These are phyloP conservation scores for Phoma sp. DNA, from an alignment of 2,329 filamentous ascomycete genomes.

Conservation along the genomic window DNA sequence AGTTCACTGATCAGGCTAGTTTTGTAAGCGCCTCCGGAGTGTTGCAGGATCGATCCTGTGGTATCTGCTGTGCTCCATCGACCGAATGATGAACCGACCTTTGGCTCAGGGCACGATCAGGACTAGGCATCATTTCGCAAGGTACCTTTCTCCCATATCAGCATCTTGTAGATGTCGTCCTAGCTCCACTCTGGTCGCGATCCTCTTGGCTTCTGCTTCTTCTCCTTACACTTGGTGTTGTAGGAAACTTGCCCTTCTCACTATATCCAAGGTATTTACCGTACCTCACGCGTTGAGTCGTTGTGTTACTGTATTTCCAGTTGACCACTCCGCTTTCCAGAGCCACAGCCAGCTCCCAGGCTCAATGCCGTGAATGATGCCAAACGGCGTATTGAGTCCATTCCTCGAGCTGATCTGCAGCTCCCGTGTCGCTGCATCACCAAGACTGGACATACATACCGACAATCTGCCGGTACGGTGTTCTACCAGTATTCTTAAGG, in stretches of 20 bases:
- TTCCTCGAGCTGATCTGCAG: constrained; percentile 1
- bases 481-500: constrained; percentile 8
- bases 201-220: too few relatives aligned
- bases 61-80: background rate
- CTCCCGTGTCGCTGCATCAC: background rate
- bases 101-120: background rate
- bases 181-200: too few relatives aligned
- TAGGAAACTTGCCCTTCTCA: background rate
- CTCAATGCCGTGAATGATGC: constrained; percentile 17
- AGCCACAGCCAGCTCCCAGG: constrained; percentile 22
- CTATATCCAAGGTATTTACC: background rate
- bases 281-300: background rate
- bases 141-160: too few relatives aligned
- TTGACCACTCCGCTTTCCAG: constrained; percentile 16
- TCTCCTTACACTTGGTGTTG: too few relatives aligned
- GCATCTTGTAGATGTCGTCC: too few relatives aligned
- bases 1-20: background rate
- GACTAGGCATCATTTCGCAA: background rate
- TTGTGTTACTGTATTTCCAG: background rate
- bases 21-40: background rate
- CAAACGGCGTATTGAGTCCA: constrained; percentile 16
- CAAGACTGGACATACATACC: constrained; percentile 6
- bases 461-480: constrained; percentile 11
- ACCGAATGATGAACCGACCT: background rate
- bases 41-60: background rate